phyloP scores from a whole-genome alignment of 805 yeast species.

The Saturnispora sanitii region DNA sequence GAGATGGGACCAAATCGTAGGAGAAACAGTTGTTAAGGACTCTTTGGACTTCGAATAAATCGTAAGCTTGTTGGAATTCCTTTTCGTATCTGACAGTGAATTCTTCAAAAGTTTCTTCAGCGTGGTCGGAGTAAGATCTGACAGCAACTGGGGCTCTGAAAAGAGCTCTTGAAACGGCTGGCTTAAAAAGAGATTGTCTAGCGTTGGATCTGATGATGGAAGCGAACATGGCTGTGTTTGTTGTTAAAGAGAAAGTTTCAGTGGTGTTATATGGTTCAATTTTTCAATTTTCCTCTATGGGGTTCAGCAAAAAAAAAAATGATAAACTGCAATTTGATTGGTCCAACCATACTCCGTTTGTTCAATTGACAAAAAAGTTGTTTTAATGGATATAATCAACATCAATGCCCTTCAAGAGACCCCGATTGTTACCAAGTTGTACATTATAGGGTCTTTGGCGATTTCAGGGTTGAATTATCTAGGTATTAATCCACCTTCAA shows the following conservation, averaged over 20 bases:
- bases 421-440: slow-evolving; percentile 37
- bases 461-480: slow-evolving; percentile 23
- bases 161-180: slow-evolving; percentile 16
- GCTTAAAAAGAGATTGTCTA: slow-evolving; percentile 25
- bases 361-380: too few relatives aligned
- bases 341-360: too few relatives aligned
- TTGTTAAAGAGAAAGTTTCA: background rate
- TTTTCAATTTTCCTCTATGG: too few relatives aligned
- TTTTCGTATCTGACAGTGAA: slow-evolving; percentile 84
- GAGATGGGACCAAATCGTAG: slow-evolving; percentile 97
- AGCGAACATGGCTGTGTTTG: slow-evolving; percentile 23
- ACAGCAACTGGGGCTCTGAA: slow-evolving; percentile 15
- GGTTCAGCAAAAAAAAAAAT: too few relatives aligned
- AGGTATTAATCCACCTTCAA: too few relatives aligned
- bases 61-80: slow-evolving; percentile 92
- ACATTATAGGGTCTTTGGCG: slow-evolving; percentile 26
- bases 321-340: slow-evolving; percentile 3
- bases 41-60: slow-evolving; percentile 81
- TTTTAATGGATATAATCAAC: slow-evolving; percentile 32
- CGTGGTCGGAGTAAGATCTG: slow-evolving; percentile 73
- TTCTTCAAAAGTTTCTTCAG: slow-evolving; percentile 91
- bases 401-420: slow-evolving; percentile 33
- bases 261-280: background rate
- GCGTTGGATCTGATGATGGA: slow-evolving; percentile 18
- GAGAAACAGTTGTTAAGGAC: slow-evolving; percentile 96